Base-by-base conservation (phyloP, 2,329 filamentous ascomycete genomes). In the Polytolypa hystricis region DNA sequence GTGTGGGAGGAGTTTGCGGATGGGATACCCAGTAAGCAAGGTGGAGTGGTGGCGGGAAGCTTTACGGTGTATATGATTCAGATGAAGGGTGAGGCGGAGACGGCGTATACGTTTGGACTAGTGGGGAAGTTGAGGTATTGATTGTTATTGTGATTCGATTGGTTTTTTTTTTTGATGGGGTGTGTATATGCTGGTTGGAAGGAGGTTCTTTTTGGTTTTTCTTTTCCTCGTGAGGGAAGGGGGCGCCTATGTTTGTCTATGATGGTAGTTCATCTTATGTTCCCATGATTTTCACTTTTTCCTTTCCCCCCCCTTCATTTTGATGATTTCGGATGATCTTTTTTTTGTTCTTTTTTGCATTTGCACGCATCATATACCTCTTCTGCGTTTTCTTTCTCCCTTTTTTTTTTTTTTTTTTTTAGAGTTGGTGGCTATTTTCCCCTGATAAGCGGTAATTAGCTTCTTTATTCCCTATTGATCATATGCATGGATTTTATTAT, bases 1-100 rank as follows among this genome's bases (percentile, higher is more conserved):
- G 81, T 95, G 23, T 91, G 85, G 77, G 82, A 91, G 56, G 78
- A 84, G 47, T 77, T 77, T 33, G n/a, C n/a, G n/a, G 73, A 79
- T 44, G 73, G 73, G 43, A 58, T 69, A 33, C 67, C 73, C 0
- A n/a, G n/a, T n/a, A 65, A 65, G 19, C 63, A 69, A 35, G 69
- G 68, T 3, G 77, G 75, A 17, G 76, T 78, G 21, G 71, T 75
- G 4, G 68, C 66, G 20, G 71, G 69, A 18, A 66, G 64, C 42
- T 71, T 69, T 28, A 70, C 64, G 42, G 67, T 78, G 8, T 81
- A 76, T 52, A 81, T 81, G 77, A 66, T 81, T 42, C 73, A 77
- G 52, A 69, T 71, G 62, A 69, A 67, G 50, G 62, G 63, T 31
- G 67, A 70, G 44, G 65, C 64, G 10, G 69, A 72, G 48, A 64